These are phyloP conservation scores for Colletotrichum sp. DNA, from an alignment of 2,329 filamentous ascomycete genomes.

Conservation along the genomic window DNA sequence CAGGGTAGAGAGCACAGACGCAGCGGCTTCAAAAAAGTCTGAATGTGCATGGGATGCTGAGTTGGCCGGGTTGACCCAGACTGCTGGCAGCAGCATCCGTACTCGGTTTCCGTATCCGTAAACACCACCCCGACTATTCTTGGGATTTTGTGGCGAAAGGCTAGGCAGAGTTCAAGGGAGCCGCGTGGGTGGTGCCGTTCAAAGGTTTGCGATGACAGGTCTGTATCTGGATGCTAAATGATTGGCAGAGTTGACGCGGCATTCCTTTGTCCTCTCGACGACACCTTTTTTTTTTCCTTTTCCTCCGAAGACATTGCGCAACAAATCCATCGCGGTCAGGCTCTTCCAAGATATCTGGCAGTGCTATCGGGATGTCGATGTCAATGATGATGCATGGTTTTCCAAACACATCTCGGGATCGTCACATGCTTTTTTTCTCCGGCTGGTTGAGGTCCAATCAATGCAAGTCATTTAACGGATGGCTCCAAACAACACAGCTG, in stretches of 20 bases:
- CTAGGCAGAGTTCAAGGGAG: background rate
- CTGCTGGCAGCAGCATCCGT: background rate
- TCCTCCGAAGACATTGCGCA: background rate
- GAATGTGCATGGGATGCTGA: background rate
- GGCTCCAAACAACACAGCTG: constrained; percentile 6
- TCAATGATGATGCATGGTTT: constrained; percentile 15
- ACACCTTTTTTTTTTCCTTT: background rate
- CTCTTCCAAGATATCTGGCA: background rate
- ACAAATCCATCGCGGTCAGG: background rate
- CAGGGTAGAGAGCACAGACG: background rate
- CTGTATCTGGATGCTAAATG: background rate
- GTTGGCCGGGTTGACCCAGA: background rate
- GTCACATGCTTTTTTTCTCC: constrained; percentile 16
- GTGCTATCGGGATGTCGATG: background rate
- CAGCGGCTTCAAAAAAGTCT: background rate
- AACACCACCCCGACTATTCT: background rate
- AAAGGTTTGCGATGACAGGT: background rate
- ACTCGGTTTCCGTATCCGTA: background rate
- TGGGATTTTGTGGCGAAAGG: background rate
- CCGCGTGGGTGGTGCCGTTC: background rate
- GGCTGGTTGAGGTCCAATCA: background rate
- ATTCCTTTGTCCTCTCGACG: background rate
- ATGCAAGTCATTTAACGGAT: background rate
- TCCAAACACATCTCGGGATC: background rate
- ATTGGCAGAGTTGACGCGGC: background rate